Percentiles rank a stretch among this genome's conserved stretches.
Conservation (phyloP, 1,284 basidiomycete genomes). For the Rugosomyces carneus region DNA sequence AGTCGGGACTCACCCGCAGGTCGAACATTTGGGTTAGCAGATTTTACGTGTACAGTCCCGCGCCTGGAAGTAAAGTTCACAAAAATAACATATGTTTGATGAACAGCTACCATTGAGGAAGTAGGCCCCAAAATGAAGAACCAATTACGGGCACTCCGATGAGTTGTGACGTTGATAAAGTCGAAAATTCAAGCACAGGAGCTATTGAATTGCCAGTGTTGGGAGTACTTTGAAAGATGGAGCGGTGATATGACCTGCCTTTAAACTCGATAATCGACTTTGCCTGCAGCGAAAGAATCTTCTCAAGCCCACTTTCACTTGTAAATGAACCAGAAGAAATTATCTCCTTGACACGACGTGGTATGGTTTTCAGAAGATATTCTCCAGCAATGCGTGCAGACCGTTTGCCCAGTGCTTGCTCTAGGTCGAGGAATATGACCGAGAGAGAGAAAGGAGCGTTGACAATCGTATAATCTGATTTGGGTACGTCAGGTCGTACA, state of each 20-base stretch:
- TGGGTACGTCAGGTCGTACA: background rate
- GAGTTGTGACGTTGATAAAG: background rate
- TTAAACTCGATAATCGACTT: constrained; percentile 11
- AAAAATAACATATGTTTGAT: background rate
- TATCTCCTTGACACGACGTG: constrained; percentile 7
- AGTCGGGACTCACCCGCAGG: constrained; percentile 3
- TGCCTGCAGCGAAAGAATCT: constrained; percentile 9
- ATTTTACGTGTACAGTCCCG: constrained; percentile 13
- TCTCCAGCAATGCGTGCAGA: background rate
- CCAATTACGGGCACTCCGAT: constrained; percentile 1
- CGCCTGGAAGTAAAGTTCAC: constrained; percentile 6
- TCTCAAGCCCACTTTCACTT: constrained; percentile 7
- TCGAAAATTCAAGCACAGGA: constrained; percentile 11
- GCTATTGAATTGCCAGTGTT: constrained; percentile 1
- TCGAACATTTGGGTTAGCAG: constrained; percentile 12
- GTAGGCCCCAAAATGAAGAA: constrained; percentile 1
- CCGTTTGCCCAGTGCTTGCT: constrained; percentile 7
- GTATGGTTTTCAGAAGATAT: constrained; percentile 4
- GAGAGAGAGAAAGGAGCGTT: constrained; percentile 6
- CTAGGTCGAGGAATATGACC: constrained; percentile 11
- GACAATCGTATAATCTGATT: constrained; percentile 1
- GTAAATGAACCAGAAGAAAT: constrained; percentile 13
- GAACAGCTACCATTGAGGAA: constrained; percentile 13
- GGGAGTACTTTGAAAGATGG: background rate
- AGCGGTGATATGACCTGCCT: background rate